Conservation (phyloP, 768 basidiomycete species). For the Lepiota venenata region DNA sequence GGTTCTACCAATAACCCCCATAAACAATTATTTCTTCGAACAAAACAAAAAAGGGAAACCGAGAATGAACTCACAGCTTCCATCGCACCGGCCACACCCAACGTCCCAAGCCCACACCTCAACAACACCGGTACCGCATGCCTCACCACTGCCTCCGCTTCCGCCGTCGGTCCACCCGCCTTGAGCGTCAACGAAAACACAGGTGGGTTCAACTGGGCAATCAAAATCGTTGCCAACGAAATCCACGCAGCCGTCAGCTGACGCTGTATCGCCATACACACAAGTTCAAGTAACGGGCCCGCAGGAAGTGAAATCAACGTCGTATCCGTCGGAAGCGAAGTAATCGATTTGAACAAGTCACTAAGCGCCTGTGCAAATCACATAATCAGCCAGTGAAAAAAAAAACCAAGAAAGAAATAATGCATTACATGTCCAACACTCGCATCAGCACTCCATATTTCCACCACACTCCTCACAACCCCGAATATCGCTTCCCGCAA, state of each 20-base stretch:
- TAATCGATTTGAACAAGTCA: conserved; percentile 83
- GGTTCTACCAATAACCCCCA: conserved; percentile 54
- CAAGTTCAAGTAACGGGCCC: conserved; percentile 75
- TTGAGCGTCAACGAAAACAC: conserved; percentile 46
- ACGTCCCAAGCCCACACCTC: conserved; percentile 48
- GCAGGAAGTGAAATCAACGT: conserved; percentile 82
- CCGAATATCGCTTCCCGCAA: conserved; percentile 66
- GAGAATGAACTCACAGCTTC: conserved; percentile 48
- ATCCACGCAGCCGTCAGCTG: conserved; percentile 85
- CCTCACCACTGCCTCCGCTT: conserved; percentile 56
- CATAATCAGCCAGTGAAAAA: conserved; percentile 1
- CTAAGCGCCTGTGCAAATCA: conserved; percentile 57
- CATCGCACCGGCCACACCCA: conserved; percentile 64
- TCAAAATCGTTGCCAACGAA: conserved; percentile 73
- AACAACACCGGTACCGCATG: conserved; percentile 55
- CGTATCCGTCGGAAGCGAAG: conserved; percentile 70
- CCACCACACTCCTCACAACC: conserved; percentile 57
- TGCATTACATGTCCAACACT: conserved; percentile 63
- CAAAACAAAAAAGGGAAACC: background rate
- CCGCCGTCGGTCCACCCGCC: conserved; percentile 40
- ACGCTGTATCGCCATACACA: conserved; percentile 68
- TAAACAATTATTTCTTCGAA: background rate
- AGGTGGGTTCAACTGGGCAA: conserved; percentile 81
- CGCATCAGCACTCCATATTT: conserved; percentile 78
- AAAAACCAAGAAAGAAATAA: conserved; percentile 23